phyloP scores from a whole-genome alignment of 768 basidiomycete species.

The Tricholoma bakamatsutake region DNA sequence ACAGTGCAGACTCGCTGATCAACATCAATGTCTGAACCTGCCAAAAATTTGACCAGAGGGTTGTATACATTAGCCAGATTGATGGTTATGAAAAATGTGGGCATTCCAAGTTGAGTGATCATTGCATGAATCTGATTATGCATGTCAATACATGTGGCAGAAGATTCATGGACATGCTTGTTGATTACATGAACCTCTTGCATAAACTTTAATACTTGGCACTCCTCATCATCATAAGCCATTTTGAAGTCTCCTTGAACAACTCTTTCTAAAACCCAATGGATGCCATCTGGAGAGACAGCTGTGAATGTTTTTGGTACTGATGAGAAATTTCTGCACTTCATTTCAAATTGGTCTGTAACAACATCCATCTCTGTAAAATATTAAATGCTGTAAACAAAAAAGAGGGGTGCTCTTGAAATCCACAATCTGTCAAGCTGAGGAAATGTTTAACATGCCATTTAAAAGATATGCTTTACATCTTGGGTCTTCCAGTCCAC shows the following conservation, averaged over 20 bases:
- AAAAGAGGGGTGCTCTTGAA: slow-evolving; percentile 34
- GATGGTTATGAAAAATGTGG: too few species aligned
- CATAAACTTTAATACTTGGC: too few species aligned
- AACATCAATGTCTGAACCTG: too few species aligned
- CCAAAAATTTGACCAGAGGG: too few species aligned
- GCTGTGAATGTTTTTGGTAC: neutral
- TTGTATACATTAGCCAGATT: too few species aligned
- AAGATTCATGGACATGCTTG: slow-evolving; percentile 21
- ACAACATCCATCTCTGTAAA: too few species aligned
- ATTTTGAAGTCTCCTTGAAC: too few species aligned
- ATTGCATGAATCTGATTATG: too few species aligned
- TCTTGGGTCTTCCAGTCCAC: too few species aligned
- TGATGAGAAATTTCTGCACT: slow-evolving; percentile 16
- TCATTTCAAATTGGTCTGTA: slow-evolving; percentile 18
- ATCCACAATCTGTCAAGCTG: slow-evolving; percentile 22
- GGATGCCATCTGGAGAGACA: neutral
- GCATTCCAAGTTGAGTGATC: too few species aligned
- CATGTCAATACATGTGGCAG: slow-evolving; percentile 8
- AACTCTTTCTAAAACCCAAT: neutral
- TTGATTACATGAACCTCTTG: slow-evolving; percentile 5
- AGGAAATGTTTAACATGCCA: slow-evolving; percentile 11
- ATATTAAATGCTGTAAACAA: slow-evolving; percentile 38
- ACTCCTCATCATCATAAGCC: too few species aligned
- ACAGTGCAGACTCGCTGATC: too few species aligned
- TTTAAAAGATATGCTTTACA: slow-evolving; percentile 24